Percentiles rank a stretch among this genome's conserved stretches.
phyloP scores from a whole-genome alignment of 129 eudicot species.

The Saposhnikovia divaricata region DNA sequence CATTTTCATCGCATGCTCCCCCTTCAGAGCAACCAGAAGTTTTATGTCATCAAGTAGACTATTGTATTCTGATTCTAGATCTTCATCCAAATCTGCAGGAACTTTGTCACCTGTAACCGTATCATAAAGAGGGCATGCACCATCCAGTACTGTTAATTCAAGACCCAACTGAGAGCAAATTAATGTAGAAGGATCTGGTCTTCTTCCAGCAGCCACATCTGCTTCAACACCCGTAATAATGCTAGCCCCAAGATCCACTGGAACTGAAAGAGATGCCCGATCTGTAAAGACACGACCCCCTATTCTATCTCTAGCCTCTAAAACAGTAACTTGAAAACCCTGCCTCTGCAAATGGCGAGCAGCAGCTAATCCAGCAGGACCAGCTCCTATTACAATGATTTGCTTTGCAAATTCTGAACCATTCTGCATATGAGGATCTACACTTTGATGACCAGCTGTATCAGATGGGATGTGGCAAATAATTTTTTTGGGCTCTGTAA shows the following conservation, averaged over 20 bases:
- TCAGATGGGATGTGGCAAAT: constrained; percentile 7
- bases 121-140: constrained; percentile 97
- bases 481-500: constrained; percentile 10
- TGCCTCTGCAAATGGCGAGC: constrained; percentile 95
- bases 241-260: constrained; percentile 99
- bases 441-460: constrained; percentile 16
- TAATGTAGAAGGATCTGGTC: constrained; percentile 95
- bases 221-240: constrained; percentile 99
- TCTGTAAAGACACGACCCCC: constrained; percentile 99
- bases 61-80: constrained; percentile 82
- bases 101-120: constrained; percentile 85
- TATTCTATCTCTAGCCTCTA: constrained; percentile 88
- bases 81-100: constrained; percentile 81
- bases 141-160: constrained; percentile 78
- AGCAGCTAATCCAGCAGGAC: constrained; percentile 96
- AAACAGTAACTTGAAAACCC: constrained; percentile 72
- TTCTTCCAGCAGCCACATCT: constrained; percentile 77
- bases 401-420: constrained; percentile 38
- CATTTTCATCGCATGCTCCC: constrained; percentile 69
- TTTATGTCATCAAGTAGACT: constrained; percentile 83
- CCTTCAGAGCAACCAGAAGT: constrained; percentile 71
- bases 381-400: constrained; percentile 83
- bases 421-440: constrained; percentile 21
- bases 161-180: constrained; percentile 96
- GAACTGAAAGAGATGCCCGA: constrained; percentile 84